phyloP scores from a whole-genome alignment of 75 land plant genomes.

The Larix kaempferi region DNA sequence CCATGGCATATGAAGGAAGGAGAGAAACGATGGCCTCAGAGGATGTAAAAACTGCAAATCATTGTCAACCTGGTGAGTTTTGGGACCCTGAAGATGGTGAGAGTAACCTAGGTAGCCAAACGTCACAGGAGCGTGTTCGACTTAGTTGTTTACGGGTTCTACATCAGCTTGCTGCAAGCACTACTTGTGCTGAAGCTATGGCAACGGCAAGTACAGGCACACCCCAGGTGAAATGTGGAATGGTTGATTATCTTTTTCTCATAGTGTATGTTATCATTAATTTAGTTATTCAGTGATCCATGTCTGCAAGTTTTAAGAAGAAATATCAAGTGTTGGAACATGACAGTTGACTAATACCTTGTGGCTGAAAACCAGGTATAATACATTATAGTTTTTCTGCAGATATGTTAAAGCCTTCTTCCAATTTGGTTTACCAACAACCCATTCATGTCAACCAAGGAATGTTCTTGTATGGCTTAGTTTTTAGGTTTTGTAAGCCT shows the following conservation, averaged over 20 bases:
- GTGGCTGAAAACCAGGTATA: not conserved
- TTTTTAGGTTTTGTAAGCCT: no score
- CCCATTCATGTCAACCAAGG: not conserved
- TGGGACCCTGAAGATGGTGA: conserved; percentile 64
- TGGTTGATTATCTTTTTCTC: not conserved
- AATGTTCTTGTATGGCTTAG: not conserved
- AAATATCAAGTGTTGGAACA: not conserved
- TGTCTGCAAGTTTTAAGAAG: not conserved
- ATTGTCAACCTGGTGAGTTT: conserved; percentile 25
- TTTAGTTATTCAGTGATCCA: not conserved
- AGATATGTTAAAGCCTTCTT: not conserved
- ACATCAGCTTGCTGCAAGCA: conserved; percentile 98
- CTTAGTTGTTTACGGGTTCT: conserved; percentile 95
- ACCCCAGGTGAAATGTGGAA: conserved; percentile 71
- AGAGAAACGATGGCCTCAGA: conserved; percentile 78
- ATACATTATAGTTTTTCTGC: not conserved
- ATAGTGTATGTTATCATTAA: no score
- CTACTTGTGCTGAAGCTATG: conserved; percentile 99
- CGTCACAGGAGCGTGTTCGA: conserved; percentile 88
- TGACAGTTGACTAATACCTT: not conserved
- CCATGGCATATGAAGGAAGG: conserved; percentile 97
- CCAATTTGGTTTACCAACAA: not conserved
- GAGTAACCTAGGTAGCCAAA: conserved; percentile 38
- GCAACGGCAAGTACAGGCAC: conserved; percentile 93
- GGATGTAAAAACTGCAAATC: conserved; percentile 35